phyloP scores from a whole-genome alignment of 768 basidiomycete species.

The Calocybe indica region DNA sequence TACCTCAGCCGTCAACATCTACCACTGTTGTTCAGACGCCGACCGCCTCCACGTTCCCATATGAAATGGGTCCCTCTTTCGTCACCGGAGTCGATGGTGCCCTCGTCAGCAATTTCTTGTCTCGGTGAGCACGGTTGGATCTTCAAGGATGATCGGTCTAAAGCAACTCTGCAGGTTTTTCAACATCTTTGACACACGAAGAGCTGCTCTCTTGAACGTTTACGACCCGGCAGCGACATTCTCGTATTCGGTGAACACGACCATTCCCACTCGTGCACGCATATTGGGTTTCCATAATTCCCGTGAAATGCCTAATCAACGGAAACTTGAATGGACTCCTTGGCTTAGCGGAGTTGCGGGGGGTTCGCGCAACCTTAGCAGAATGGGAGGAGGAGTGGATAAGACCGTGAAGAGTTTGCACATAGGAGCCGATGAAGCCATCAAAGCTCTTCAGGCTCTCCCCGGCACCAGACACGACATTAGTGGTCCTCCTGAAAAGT shows the following conservation, averaged over 20 bases:
- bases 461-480: slow-evolving; percentile 85
- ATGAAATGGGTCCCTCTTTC: slow-evolving; percentile 66
- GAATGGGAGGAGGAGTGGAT: slow-evolving; percentile 56
- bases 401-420: slow-evolving; percentile 64
- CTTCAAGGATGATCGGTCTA: slow-evolving; percentile 6
- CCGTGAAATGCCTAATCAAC: slow-evolving; percentile 73
- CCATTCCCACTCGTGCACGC: slow-evolving; percentile 73
- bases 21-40: slow-evolving; percentile 36
- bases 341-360: slow-evolving; percentile 54
- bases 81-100: slow-evolving; percentile 66
- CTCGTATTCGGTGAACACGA: slow-evolving; percentile 82
- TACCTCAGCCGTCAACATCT: slow-evolving; percentile 47
- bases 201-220: slow-evolving; percentile 57
- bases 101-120: slow-evolving; percentile 72
- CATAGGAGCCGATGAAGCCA: slow-evolving; percentile 59
- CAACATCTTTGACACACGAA: slow-evolving; percentile 73
- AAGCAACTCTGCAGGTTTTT: slow-evolving; percentile 57
- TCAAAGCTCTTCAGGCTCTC: slow-evolving; percentile 54
- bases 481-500: slow-evolving; percentile 69
- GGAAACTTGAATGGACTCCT: slow-evolving; percentile 69
- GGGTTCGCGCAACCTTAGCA: slow-evolving; percentile 74
- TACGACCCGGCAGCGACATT: slow-evolving; percentile 90
- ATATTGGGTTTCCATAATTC: slow-evolving; percentile 62
- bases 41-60: slow-evolving; percentile 71
- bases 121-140: slow-evolving; percentile 44